phyloP scores from a whole-genome alignment of 1,139 yeast species.

The Debaryomycetaceae sp. region DNA sequence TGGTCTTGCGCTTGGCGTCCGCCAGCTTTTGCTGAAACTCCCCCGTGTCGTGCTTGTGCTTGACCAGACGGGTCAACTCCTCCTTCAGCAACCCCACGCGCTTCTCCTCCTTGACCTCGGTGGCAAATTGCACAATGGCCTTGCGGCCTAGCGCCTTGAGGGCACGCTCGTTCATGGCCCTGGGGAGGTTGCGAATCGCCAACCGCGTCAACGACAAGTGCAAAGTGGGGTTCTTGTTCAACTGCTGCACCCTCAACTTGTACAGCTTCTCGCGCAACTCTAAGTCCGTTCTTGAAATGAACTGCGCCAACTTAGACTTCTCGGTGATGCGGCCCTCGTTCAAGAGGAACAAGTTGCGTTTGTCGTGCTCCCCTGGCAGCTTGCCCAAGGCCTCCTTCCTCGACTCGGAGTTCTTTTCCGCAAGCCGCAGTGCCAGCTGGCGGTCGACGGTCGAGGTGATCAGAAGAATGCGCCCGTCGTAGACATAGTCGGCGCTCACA shows the following conservation, averaged over 20 bases:
- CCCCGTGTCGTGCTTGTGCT: conserved; percentile 47
- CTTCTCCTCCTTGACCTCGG: conserved; percentile 67
- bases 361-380: conserved; percentile 75
- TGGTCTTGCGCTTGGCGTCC: conserved; percentile 58
- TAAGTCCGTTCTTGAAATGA: conserved; percentile 67
- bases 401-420: conserved; percentile 68
- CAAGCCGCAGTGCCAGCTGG: conserved; percentile 72
- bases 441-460: conserved; percentile 84
- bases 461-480: conserved; percentile 86
- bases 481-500: conserved; percentile 82
- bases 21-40: conserved; percentile 17
- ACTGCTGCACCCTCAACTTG: conserved; percentile 81
- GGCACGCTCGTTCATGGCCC: conserved; percentile 85
- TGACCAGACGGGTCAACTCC: conserved; percentile 75
- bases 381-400: conserved; percentile 78
- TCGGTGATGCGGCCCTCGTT: conserved; percentile 92
- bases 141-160: conserved; percentile 89
- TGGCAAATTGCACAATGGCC: conserved; percentile 95
- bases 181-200: conserved; percentile 89
- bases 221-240: conserved; percentile 83
- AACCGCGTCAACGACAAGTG: conserved; percentile 90
- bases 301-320: conserved; percentile 72
- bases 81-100: conserved; percentile 90
- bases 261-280: conserved; percentile 87
- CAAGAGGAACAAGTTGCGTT: conserved; percentile 75